A percentile compares a stretch with the other conserved stretches of the same genome.
Conservation (phyloP, 2,329 filamentous ascomycete genomes). For the Talaromyces sp. region DNA sequence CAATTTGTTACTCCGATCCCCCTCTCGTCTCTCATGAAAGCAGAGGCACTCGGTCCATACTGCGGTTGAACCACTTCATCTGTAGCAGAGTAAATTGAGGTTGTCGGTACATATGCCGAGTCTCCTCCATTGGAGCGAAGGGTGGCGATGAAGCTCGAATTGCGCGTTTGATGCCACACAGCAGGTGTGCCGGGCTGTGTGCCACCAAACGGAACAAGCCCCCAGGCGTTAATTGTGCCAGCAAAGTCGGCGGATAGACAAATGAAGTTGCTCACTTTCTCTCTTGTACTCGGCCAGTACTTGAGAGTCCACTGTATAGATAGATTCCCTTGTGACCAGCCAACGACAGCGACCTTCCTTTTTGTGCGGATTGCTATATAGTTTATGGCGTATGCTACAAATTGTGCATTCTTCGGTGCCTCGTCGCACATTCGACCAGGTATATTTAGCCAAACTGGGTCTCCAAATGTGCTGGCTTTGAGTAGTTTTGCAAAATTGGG, state of each 20-base stretch:
- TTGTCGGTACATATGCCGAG: slow-evolving; percentile 59
- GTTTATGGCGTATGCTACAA: slow-evolving; percentile 15
- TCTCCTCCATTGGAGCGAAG: slow-evolving; percentile 52
- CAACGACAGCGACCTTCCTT: slow-evolving; percentile 49
- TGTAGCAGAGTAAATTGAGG: slow-evolving; percentile 53
- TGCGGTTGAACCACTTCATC: slow-evolving; percentile 35
- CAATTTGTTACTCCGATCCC: neutral
- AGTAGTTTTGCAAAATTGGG: slow-evolving; percentile 10
- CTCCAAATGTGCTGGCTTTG: neutral
- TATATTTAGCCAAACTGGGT: slow-evolving; percentile 13
- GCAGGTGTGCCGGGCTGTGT: slow-evolving; percentile 37
- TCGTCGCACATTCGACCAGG: slow-evolving; percentile 5
- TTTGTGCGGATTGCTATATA: neutral
- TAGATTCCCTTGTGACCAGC: slow-evolving; percentile 60
- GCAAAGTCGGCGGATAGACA: slow-evolving; percentile 58
- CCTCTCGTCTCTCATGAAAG: neutral
- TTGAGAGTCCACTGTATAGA: slow-evolving; percentile 61
- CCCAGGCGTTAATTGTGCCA: slow-evolving; percentile 45
- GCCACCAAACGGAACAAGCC: slow-evolving; percentile 33
- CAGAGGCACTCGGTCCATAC: neutral
- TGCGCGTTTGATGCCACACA: slow-evolving; percentile 46
- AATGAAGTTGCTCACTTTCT: slow-evolving; percentile 53
- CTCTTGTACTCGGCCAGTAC: slow-evolving; percentile 15
- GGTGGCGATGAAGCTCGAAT: slow-evolving; percentile 24
- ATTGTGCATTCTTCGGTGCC: slow-evolving; percentile 12